Evolutionary conservation across 495 filamentous ascomycete genomes (phyloP).

Genomic region (Penicillium arizonense): DNA sequence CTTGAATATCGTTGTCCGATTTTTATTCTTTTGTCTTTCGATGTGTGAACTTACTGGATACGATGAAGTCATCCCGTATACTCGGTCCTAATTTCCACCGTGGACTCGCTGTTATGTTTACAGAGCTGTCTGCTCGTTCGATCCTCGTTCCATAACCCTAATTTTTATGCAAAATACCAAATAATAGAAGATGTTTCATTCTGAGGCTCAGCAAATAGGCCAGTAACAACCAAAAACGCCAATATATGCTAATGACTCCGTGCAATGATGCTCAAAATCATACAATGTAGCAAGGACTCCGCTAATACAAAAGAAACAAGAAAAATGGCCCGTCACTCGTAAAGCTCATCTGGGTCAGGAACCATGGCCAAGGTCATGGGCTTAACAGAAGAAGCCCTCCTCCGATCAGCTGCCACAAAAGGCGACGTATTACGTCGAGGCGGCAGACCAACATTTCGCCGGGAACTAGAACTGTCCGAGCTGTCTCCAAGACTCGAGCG

Average conservation of each 20-base stretch:
- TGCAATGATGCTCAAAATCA: slow-evolving; percentile 9
- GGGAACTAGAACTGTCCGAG: slow-evolving; percentile 3
- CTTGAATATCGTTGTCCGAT: too few species aligned
- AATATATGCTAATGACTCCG: slow-evolving; percentile 12
- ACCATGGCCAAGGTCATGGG: slow-evolving; percentile 44
- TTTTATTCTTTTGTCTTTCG: too few species aligned
- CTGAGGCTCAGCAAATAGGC: background rate
- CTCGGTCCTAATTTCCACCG: too few species aligned
- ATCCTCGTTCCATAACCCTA: too few species aligned
- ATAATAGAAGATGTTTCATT: background rate
- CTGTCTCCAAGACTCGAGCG: slow-evolving; percentile 5
- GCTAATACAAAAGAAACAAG: background rate
- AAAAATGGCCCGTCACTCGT: slow-evolving; percentile 24
- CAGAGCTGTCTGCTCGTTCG: too few species aligned
- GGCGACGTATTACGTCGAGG: slow-evolving; percentile 16
- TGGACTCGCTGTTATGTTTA: too few species aligned
- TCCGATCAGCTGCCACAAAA: slow-evolving; percentile 23
- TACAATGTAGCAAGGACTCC: too few species aligned
- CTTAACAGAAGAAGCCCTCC: slow-evolving; percentile 21
- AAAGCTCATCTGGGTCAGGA: slow-evolving; percentile 41
- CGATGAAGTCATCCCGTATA: too few species aligned
- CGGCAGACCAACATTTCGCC: slow-evolving; percentile 8
- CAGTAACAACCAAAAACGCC: background rate
- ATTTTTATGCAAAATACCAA: background rate
- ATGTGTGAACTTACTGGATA: too few species aligned